Evolutionary conservation across 495 filamentous ascomycete species (phyloP).

Genomic region (Massariosphaeria phaeospora): DNA sequence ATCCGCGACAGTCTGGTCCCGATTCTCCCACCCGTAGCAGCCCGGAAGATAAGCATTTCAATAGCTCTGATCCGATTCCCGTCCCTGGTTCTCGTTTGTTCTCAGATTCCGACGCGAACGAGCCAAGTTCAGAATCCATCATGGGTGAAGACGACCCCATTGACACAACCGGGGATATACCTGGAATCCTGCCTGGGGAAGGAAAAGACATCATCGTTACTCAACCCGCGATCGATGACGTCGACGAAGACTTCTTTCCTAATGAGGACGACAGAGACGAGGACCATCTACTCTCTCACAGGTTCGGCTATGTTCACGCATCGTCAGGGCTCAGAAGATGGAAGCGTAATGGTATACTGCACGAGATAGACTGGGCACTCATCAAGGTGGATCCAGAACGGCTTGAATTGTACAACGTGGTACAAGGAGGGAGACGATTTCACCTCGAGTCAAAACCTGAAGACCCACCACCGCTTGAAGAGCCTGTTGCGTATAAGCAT

Average conservation of each 20-base stretch:
- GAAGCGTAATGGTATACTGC: constrained; percentile 57
- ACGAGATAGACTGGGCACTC: constrained; percentile 93
- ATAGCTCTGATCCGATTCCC: not conserved
- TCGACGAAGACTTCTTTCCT: constrained; percentile 70
- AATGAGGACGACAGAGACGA: constrained; percentile 56
- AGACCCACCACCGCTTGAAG: constrained; percentile 8
- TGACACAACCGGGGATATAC: constrained; percentile 59
- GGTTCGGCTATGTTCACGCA: constrained; percentile 77
- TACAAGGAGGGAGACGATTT: constrained; percentile 43
- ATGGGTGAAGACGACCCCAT: not conserved
- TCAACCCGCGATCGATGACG: constrained; percentile 80
- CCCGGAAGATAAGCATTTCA: not conserved
- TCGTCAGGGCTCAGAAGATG: constrained; percentile 78
- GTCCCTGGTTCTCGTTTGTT: not conserved
- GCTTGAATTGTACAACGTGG: constrained; percentile 61
- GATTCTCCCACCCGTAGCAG: not conserved
- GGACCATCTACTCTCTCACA: constrained; percentile 68
- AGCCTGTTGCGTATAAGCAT: constrained; percentile 12
- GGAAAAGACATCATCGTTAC: constrained; percentile 67
- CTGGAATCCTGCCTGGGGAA: constrained; percentile 67
- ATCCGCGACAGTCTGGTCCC: constrained; percentile 25
- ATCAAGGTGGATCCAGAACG: constrained; percentile 72
- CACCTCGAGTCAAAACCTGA: not conserved
- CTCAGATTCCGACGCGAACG: constrained; percentile 39
- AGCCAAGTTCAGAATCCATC: constrained; percentile 40